Conservation (phyloP, 2,329 filamentous ascomycete species). For the Lomentospora prolificans region DNA sequence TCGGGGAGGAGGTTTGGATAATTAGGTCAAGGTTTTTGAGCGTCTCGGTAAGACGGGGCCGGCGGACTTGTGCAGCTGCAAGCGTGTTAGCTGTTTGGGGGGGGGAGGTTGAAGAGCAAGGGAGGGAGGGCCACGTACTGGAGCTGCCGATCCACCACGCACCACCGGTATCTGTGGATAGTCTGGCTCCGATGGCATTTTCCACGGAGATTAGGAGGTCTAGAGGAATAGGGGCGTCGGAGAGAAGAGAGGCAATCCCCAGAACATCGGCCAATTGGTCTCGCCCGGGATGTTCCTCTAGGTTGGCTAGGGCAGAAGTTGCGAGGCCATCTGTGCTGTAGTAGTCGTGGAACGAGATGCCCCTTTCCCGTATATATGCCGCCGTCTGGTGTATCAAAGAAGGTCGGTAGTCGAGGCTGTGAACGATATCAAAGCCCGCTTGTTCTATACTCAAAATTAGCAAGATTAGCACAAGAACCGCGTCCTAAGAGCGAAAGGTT, state of each 20-base stretch:
- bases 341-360: neutral
- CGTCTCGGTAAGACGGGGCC: neutral
- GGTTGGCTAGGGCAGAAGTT: neutral
- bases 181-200: neutral
- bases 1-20: neutral
- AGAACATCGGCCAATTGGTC: constrained; percentile 5
- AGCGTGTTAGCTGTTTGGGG: neutral
- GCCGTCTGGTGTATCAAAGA: neutral
- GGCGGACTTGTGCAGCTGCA: neutral
- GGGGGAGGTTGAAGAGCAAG: neutral
- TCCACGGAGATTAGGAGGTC: constrained; percentile 7
- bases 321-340: neutral
- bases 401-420: neutral
- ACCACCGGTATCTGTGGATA: neutral
- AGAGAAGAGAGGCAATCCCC: neutral
- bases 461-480: neutral
- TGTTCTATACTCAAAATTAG: neutral
- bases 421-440: neutral
- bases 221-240: constrained; percentile 1
- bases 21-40: neutral
- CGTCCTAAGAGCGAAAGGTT: neutral
- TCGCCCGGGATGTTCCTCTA: constrained; percentile 4
- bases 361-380: neutral
- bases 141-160: constrained; percentile 4
- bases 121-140: neutral